Conservation (phyloP, 768 basidiomycete species). For the Mycena haematopus region DNA sequence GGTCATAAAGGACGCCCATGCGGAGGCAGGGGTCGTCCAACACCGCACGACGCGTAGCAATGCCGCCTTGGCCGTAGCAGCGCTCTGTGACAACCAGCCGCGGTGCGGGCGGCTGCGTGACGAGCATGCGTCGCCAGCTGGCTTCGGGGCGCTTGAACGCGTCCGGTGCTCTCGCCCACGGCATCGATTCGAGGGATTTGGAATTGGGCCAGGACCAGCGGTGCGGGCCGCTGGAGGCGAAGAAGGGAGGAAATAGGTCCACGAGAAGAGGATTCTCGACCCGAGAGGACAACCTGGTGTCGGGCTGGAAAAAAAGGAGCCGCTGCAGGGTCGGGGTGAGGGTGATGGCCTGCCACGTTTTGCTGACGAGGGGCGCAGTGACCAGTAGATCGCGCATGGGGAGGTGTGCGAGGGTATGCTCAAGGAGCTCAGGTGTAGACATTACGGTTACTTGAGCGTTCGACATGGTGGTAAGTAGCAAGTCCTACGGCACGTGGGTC, state of each 20-base stretch:
- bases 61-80: not conserved
- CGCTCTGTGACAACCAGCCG: not conserved
- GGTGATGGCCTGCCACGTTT: not conserved
- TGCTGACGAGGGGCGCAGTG: conserved; percentile 1
- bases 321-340: not conserved
- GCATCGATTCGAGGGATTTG: not conserved
- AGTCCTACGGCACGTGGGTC: too few species aligned
- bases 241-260: conserved; percentile 4
- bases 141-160: conserved; percentile 4
- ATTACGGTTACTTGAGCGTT: not conserved
- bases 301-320: conserved; percentile 10
- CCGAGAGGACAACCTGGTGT: not conserved
- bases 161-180: not conserved
- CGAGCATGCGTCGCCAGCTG: conserved; percentile 14
- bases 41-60: not conserved
- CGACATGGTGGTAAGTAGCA: conserved; percentile 9
- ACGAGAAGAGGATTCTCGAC: not conserved
- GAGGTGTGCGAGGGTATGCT: not conserved
- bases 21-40: not conserved
- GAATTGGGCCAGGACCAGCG: conserved; percentile 1
- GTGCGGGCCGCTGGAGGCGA: not conserved
- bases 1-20: conserved; percentile 3
- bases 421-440: conserved; percentile 6
- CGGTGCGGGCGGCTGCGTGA: conserved; percentile 3
- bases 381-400: conserved; percentile 8